Conservation (phyloP, 2,329 filamentous ascomycete genomes). For the Cladorrhinum sp. region DNA sequence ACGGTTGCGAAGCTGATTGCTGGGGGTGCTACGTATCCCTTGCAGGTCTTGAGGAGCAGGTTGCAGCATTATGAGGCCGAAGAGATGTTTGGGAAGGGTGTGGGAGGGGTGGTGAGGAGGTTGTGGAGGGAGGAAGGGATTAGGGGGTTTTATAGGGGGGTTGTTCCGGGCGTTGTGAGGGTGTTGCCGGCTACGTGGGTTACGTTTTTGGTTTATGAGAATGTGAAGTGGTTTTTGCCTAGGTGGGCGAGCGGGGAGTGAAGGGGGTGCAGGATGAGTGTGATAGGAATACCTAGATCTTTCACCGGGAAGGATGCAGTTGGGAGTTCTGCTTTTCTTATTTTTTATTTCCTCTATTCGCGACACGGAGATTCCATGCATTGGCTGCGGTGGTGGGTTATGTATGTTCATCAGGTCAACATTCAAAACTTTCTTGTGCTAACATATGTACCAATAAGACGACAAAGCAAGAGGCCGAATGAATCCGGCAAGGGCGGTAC, state of each 20-base stretch:
- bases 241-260: slow-evolving; percentile 31
- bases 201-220: slow-evolving; percentile 96
- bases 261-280: neutral
- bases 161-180: slow-evolving; percentile 83
- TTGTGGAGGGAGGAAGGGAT: slow-evolving; percentile 78
- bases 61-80: slow-evolving; percentile 87
- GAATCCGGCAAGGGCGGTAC: neutral
- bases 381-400: too few species aligned
- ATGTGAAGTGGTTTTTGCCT: slow-evolving; percentile 71
- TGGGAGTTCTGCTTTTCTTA: too few species aligned
- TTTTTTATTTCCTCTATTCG: too few species aligned
- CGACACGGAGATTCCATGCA: too few species aligned
- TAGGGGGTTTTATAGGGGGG: slow-evolving; percentile 84
- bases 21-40: slow-evolving; percentile 87
- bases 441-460: too few species aligned
- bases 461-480: neutral
- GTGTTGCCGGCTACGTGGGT: slow-evolving; percentile 95
- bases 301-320: too few species aligned
- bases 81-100: slow-evolving; percentile 66
- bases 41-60: slow-evolving; percentile 85
- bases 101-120: slow-evolving; percentile 65
- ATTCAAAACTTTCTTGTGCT: too few species aligned
- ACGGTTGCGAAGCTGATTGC: slow-evolving; percentile 82
- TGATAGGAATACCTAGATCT: too few species aligned
- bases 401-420: too few species aligned